These are phyloP conservation scores for Schizothecium vesticola DNA, from an alignment of 495 filamentous ascomycete genomes.

Conservation along the genomic window DNA sequence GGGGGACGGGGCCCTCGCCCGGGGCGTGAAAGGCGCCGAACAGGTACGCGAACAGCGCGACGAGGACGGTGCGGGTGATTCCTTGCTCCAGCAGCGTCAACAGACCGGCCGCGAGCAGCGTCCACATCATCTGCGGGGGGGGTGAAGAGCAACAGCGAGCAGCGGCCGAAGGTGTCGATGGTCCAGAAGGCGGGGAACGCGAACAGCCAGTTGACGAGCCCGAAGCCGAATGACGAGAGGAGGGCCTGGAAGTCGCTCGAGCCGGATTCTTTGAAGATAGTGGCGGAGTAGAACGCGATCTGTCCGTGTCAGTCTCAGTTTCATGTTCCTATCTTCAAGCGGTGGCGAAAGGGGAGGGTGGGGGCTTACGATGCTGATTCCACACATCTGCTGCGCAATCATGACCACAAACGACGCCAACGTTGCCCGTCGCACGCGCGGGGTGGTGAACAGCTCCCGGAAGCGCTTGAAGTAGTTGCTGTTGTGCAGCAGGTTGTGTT, in stretches of 20 bases:
- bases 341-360: too few relatives aligned
- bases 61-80: slow-evolving; percentile 53
- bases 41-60: slow-evolving; percentile 67
- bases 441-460: slow-evolving; percentile 53
- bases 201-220: slow-evolving; percentile 77
- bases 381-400: slow-evolving; percentile 83
- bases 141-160: slow-evolving; percentile 71
- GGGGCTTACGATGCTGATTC: slow-evolving; percentile 70
- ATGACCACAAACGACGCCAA: slow-evolving; percentile 61
- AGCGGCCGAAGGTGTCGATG: slow-evolving; percentile 80
- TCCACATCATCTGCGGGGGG: slow-evolving; percentile 84
- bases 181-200: slow-evolving; percentile 77
- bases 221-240: slow-evolving; percentile 72
- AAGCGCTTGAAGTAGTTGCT: slow-evolving; percentile 49
- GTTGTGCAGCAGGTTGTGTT: slow-evolving; percentile 29
- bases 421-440: slow-evolving; percentile 57
- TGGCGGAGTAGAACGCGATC: slow-evolving; percentile 82
- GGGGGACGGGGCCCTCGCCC: slow-evolving; percentile 79
- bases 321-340: too few relatives aligned
- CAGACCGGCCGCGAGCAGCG: slow-evolving; percentile 65
- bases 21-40: slow-evolving; percentile 71
- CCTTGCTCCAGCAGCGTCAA: slow-evolving; percentile 55
- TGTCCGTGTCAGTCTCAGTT: too few relatives aligned
- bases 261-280: slow-evolving; percentile 63
- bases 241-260: slow-evolving; percentile 54